phyloP scores from a whole-genome alignment of 1,139 yeast species.

The Saccharomyces hybrid region DNA sequence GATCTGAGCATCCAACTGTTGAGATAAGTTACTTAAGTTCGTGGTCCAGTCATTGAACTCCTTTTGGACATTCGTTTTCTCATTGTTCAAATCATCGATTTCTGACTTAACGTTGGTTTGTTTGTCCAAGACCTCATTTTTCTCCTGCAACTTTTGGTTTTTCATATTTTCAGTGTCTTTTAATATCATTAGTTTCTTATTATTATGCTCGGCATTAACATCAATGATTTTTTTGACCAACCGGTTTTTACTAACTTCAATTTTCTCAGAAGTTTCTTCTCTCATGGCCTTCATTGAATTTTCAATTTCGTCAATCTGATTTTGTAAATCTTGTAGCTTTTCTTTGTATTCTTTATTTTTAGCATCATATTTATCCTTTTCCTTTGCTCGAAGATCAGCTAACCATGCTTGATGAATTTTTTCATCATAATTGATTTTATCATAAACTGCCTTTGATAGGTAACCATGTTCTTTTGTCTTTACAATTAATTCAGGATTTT shows the following conservation, averaged over 20 bases:
- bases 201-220: slow-evolving; percentile 17
- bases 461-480: slow-evolving; percentile 22
- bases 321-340: slow-evolving; percentile 16
- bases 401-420: slow-evolving; percentile 18
- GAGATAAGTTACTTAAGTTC: slow-evolving; percentile 19
- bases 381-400: slow-evolving; percentile 10
- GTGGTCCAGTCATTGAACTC: slow-evolving; percentile 19
- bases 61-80: slow-evolving; percentile 15
- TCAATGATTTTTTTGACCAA: slow-evolving; percentile 21
- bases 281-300: slow-evolving; percentile 21
- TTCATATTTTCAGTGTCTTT: slow-evolving; percentile 25
- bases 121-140: slow-evolving; percentile 14
- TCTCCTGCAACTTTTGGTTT: slow-evolving; percentile 19
- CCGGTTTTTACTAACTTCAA: slow-evolving; percentile 21
- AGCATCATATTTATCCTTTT: slow-evolving; percentile 26
- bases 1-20: slow-evolving; percentile 25
- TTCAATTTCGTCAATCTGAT: slow-evolving; percentile 17
- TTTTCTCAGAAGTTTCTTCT: slow-evolving; percentile 19
- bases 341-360: slow-evolving; percentile 18
- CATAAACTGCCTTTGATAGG: slow-evolving; percentile 27
- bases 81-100: slow-evolving; percentile 17
- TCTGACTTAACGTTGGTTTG: slow-evolving; percentile 21
- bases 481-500: slow-evolving; percentile 26
- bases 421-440: slow-evolving; percentile 22
- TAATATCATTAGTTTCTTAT: slow-evolving; percentile 20